phyloP scores from a whole-genome alignment of 495 filamentous ascomycete genomes.

The Hypoxylon subgilvum region DNA sequence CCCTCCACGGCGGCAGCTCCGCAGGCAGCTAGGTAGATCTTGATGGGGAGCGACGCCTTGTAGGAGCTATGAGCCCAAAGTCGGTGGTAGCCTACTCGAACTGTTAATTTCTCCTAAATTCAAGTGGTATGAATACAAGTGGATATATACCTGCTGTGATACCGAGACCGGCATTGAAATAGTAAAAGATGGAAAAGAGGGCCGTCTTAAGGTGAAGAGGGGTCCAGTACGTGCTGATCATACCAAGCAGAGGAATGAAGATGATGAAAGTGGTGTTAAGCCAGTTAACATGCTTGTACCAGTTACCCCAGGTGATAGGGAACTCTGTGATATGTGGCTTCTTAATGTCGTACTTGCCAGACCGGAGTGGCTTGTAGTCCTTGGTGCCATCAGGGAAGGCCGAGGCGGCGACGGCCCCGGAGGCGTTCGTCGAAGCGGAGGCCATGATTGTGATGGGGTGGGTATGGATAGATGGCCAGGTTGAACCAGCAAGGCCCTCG shows the following conservation, averaged over 20 bases:
- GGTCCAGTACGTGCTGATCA: conserved; percentile 80
- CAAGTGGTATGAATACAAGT: background rate
- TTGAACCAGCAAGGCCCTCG: conserved; percentile 30
- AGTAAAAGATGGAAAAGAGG: conserved; percentile 83
- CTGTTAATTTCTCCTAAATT: conserved; percentile 24
- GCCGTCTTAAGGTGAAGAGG: conserved; percentile 77
- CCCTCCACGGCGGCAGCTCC: conserved; percentile 97
- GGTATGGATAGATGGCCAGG: background rate
- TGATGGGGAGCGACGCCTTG: conserved; percentile 84
- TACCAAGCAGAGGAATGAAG: conserved; percentile 77
- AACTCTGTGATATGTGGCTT: conserved; percentile 62
- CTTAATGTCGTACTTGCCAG: conserved; percentile 53
- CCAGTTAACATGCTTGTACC: conserved; percentile 98
- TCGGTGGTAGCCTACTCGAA: conserved; percentile 74
- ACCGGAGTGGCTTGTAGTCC: conserved; percentile 54
- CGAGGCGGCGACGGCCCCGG: conserved; percentile 40
- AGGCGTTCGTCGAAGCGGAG: conserved; percentile 43
- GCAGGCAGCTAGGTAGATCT: conserved; percentile 88
- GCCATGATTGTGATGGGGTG: conserved; percentile 48
- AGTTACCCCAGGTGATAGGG: conserved; percentile 83
- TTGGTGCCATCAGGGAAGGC: conserved; percentile 56
- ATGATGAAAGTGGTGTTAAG: conserved; percentile 87
- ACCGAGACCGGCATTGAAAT: conserved; percentile 88
- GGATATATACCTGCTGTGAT: conserved; percentile 76
- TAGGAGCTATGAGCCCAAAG: conserved; percentile 96